phyloP scores from a whole-genome alignment of 2,329 filamentous ascomycete species.

The Exophiala alcalophila region DNA sequence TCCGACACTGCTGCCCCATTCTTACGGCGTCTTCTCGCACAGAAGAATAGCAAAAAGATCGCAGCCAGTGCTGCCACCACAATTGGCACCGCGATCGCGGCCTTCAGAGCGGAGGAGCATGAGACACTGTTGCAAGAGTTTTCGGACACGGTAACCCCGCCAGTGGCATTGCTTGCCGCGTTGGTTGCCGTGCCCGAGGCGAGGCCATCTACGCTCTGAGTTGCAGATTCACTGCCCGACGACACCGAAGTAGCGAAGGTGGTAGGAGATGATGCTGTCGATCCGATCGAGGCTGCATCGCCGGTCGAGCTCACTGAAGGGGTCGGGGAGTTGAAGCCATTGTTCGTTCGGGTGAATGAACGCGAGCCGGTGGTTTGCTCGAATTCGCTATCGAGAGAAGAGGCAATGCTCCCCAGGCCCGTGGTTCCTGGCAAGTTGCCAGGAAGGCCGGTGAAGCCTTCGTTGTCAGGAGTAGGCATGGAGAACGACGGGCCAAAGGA shows the following conservation, averaged over 20 bases:
- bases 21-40: constrained; percentile 23
- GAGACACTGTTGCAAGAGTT: constrained; percentile 27
- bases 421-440: constrained; percentile 8
- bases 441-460: constrained; percentile 12
- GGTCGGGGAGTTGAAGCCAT: constrained; percentile 1
- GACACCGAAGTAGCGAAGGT: constrained; percentile 16
- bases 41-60: constrained; percentile 25
- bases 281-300: not conserved
- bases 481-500: constrained; percentile 9
- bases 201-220: not conserved
- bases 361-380: constrained; percentile 1
- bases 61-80: constrained; percentile 24
- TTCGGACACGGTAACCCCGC: constrained; percentile 18
- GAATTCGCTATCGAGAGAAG: constrained; percentile 17
- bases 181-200: constrained; percentile 17
- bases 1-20: constrained; percentile 17
- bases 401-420: constrained; percentile 7
- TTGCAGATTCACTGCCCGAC: not conserved
- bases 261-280: constrained; percentile 14
- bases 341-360: too few species aligned
- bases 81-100: constrained; percentile 29
- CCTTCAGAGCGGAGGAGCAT: constrained; percentile 27
- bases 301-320: not conserved
- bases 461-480: constrained; percentile 12
- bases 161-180: constrained; percentile 20